A percentile compares a stretch with the other conserved stretches of the same genome.
These are phyloP conservation scores for Croton setiger DNA, from an alignment of 441 rosid species.

Conservation along the genomic window DNA sequence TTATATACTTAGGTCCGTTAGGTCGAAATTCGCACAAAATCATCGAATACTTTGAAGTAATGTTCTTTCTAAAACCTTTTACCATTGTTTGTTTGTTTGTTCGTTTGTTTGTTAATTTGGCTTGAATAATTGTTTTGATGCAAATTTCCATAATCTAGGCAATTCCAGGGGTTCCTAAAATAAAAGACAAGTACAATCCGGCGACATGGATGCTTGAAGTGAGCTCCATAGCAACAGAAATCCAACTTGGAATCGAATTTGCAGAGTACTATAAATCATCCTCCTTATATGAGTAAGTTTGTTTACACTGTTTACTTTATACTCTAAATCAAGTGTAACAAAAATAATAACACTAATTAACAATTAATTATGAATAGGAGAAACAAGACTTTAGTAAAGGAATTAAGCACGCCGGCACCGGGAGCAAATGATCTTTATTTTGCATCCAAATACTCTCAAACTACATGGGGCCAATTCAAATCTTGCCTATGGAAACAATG, in stretches of 20 bases:
- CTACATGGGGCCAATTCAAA: conserved; percentile 39
- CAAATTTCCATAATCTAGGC: conserved; percentile 28
- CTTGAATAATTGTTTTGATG: background rate
- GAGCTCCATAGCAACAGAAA: conserved; percentile 49
- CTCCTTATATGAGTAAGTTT: conserved; percentile 65
- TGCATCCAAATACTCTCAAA: conserved; percentile 37
- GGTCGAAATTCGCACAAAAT: conserved; percentile 64
- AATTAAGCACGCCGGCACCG: conserved; percentile 54
- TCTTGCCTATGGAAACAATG: conserved; percentile 55
- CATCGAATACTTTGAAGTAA: conserved; percentile 70
- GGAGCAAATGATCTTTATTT: conserved; percentile 51
- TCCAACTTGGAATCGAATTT: conserved; percentile 57
- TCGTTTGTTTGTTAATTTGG: no score
- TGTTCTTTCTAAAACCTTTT: background rate
- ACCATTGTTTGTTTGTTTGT: no score
- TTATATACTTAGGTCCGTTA: conserved; percentile 73
- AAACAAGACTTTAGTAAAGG: conserved; percentile 62
- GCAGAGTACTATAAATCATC: conserved; percentile 56
- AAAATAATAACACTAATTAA: no score
- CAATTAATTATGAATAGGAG: conserved; percentile 36
- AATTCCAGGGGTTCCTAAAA: conserved; percentile 54
- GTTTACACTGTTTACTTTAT: conserved; percentile 16
- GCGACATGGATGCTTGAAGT: conserved; percentile 96
- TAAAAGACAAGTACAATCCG: conserved; percentile 72
- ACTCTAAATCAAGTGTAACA: background rate